phyloP scores from a whole-genome alignment of 2,329 filamentous ascomycete genomes.

The Myriosclerotinia duriaeana region DNA sequence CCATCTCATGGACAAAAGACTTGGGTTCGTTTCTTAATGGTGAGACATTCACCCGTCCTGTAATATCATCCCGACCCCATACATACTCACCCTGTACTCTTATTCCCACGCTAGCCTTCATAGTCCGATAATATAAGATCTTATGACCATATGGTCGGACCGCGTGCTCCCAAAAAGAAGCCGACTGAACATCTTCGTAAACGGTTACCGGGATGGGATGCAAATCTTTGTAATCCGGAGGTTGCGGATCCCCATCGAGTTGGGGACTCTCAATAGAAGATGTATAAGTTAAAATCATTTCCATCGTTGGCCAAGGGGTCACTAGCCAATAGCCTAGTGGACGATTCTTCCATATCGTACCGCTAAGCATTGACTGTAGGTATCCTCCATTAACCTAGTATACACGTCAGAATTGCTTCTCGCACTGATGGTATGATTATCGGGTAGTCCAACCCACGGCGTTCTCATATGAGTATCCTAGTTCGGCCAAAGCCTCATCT shows the following conservation, averaged over 20 bases:
- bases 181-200: slow-evolving; percentile 30
- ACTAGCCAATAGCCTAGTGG: background rate
- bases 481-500: slow-evolving; percentile 27
- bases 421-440: background rate
- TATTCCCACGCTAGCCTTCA: slow-evolving; percentile 9
- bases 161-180: slow-evolving; percentile 28
- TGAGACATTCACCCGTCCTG: background rate
- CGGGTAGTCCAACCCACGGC: slow-evolving; percentile 23
- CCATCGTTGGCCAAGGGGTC: background rate
- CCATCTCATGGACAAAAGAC: background rate
- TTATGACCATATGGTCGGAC: slow-evolving; percentile 26
- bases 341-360: background rate
- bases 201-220: slow-evolving; percentile 27
- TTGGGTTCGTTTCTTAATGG: background rate
- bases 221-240: slow-evolving; percentile 16
- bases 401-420: background rate
- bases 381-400: background rate
- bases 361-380: background rate
- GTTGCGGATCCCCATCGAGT: slow-evolving; percentile 1
- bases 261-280: background rate
- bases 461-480: slow-evolving; percentile 28
- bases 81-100: background rate
- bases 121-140: slow-evolving; percentile 24
- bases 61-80: background rate
- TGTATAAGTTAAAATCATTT: background rate